Conservation (phyloP, 805 yeast species). For the Suhomyces canberraensis region DNA sequence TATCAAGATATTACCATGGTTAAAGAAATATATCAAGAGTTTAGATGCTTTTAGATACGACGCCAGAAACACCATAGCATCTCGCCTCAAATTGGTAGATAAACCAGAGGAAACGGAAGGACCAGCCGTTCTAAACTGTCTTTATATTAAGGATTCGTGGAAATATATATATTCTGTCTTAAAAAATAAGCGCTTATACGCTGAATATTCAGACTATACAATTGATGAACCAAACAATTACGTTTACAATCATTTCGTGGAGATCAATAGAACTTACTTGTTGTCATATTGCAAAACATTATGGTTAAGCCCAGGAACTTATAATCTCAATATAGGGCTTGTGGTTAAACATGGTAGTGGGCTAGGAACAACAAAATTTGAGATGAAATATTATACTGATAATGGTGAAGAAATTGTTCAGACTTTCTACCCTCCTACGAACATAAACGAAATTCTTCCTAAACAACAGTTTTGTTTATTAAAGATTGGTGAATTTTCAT, state of each 20-base stretch:
- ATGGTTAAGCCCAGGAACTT: conserved; percentile 47
- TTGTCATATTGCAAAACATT: conserved; percentile 44
- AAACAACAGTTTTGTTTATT: conserved; percentile 47
- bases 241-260: conserved; percentile 43
- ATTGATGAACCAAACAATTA: conserved; percentile 49
- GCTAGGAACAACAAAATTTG: conserved; percentile 56
- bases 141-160: conserved; percentile 53
- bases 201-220: conserved; percentile 41
- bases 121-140: conserved; percentile 17
- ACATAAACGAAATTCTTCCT: conserved; percentile 57
- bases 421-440: conserved; percentile 53
- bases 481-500: conserved; percentile 47
- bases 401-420: conserved; percentile 26
- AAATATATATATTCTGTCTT: conserved; percentile 48
- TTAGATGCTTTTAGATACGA: conserved; percentile 33
- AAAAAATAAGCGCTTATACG: conserved; percentile 51
- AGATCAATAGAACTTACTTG: conserved; percentile 48
- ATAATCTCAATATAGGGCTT: conserved; percentile 50
- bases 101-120: conserved; percentile 6
- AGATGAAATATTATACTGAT: conserved; percentile 32
- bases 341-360: conserved; percentile 54
- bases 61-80: conserved; percentile 26
- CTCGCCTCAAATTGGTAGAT: conserved; percentile 25
- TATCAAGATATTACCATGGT: conserved; percentile 37
- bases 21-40: conserved; percentile 35